phyloP scores from a whole-genome alignment of 2,329 filamentous ascomycete species.

The Ascochyta fabae region DNA sequence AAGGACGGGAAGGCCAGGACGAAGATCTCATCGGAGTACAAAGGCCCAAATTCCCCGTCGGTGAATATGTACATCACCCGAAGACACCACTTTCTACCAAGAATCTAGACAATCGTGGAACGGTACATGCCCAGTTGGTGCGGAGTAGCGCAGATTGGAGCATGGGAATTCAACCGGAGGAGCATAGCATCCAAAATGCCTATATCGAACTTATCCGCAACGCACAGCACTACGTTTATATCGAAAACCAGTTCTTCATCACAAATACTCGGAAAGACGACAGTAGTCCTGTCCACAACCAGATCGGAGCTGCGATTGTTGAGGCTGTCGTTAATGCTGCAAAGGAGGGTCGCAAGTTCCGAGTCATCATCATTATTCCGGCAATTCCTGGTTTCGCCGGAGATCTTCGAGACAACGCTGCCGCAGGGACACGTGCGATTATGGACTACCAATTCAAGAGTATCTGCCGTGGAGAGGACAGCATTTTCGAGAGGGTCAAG shows the following conservation, averaged over 20 bases:
- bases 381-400: conserved; percentile 93
- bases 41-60: conserved; percentile 85
- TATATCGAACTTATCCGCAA: conserved; percentile 85
- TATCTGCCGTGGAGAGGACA: conserved; percentile 88
- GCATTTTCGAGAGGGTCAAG: conserved; percentile 81
- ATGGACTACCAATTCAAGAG: conserved; percentile 99
- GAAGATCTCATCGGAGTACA: conserved; percentile 90
- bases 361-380: conserved; percentile 88
- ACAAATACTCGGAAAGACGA: conserved; percentile 78
- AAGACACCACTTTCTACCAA: conserved; percentile 72
- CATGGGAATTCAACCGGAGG: conserved; percentile 78
- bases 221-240: conserved; percentile 92
- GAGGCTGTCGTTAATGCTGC: conserved; percentile 83
- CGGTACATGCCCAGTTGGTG: conserved; percentile 82
- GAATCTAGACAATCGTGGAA: conserved; percentile 65
- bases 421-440: conserved; percentile 83
- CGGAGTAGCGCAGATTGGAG: conserved; percentile 93
- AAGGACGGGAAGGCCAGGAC: conserved; percentile 76
- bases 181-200: conserved; percentile 86
- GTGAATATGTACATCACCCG: conserved; percentile 85
- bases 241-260: conserved; percentile 98
- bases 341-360: conserved; percentile 85
- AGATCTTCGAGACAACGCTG: conserved; percentile 82
- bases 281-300: conserved; percentile 85
- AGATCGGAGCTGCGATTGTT: conserved; percentile 86